Percentiles rank a stretch among this genome's conserved stretches.
Evolutionary conservation across 148 eudicot species (phyloP).

Genomic region (Mesembryanthemum crystallinum): DNA sequence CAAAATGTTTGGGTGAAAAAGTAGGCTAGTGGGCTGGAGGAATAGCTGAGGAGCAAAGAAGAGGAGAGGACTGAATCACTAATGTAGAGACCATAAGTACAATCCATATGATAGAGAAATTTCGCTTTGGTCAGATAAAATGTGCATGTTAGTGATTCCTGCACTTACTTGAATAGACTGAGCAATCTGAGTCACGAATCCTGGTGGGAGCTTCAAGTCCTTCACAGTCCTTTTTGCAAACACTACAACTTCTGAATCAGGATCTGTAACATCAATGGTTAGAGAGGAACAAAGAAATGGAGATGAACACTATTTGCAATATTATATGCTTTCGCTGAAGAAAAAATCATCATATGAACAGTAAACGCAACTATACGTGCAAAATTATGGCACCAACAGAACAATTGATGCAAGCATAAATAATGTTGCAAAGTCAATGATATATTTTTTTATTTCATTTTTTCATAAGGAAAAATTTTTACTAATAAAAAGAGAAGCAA

Average conservation of each 20-base stretch:
- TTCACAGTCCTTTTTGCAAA: conserved; percentile 87
- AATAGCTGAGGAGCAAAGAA: not conserved
- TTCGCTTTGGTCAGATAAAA: conserved; percentile 2
- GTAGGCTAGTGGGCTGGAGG: not conserved
- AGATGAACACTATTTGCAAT: not conserved
- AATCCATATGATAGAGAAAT: not conserved
- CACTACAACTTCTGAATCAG: conserved; percentile 78
- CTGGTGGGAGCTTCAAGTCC: conserved; percentile 93
- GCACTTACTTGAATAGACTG: conserved; percentile 81
- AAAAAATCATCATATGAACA: not conserved
- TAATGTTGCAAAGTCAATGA: not conserved
- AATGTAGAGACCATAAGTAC: not conserved
- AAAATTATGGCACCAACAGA: not conserved
- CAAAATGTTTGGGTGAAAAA: not conserved
- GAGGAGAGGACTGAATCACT: not conserved
- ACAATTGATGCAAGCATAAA: not conserved
- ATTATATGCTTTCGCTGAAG: not conserved
- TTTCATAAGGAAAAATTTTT: too few relatives aligned
- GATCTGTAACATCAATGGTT: conserved; percentile 49
- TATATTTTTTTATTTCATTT: not conserved
- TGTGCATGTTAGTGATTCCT: not conserved
- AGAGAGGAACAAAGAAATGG: not conserved
- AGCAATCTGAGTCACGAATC: conserved; percentile 83
- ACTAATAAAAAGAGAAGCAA: too few relatives aligned
- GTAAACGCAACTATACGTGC: not conserved